These are phyloP conservation scores for Fragosphaeria purpurea DNA, from an alignment of 2,329 filamentous ascomycete genomes.

Conservation along the genomic window DNA sequence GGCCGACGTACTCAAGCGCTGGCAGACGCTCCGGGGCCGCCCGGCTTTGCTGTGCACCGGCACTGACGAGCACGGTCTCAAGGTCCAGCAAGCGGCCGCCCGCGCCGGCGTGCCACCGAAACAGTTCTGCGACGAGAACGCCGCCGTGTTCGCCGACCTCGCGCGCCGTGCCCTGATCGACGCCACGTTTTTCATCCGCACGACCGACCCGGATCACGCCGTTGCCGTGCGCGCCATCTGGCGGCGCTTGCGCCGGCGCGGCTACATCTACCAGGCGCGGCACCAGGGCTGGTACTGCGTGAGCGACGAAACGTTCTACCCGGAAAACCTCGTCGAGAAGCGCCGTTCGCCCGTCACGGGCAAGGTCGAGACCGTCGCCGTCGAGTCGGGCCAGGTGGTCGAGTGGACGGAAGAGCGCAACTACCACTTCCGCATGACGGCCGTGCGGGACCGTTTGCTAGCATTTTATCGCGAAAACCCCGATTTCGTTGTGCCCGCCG, in stretches of 20 bases:
- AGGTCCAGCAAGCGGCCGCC: constrained; percentile 79
- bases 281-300: constrained; percentile 97
- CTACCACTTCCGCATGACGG: constrained; percentile 87
- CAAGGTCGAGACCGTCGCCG: constrained; percentile 68
- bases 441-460: constrained; percentile 68
- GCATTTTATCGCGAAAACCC: constrained; percentile 72
- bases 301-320: constrained; percentile 94
- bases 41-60: constrained; percentile 73
- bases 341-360: constrained; percentile 72
- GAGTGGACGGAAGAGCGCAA: constrained; percentile 92
- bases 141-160: constrained; percentile 67
- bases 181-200: constrained; percentile 84
- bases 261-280: constrained; percentile 72
- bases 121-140: constrained; percentile 79
- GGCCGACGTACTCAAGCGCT: constrained; percentile 84
- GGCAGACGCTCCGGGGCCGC: constrained; percentile 57
- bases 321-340: constrained; percentile 61
- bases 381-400: constrained; percentile 83
- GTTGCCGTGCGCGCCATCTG: constrained; percentile 85
- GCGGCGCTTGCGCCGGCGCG: constrained; percentile 64
- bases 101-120: constrained; percentile 63
- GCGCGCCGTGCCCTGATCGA: constrained; percentile 59
- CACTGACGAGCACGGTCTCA: constrained; percentile 96
- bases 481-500: constrained; percentile 61
- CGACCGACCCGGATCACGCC: constrained; percentile 73